Percentiles rank a stretch among this genome's conserved stretches.
phyloP scores from a whole-genome alignment of 305 asterid species.

The Solanum hybrid region DNA sequence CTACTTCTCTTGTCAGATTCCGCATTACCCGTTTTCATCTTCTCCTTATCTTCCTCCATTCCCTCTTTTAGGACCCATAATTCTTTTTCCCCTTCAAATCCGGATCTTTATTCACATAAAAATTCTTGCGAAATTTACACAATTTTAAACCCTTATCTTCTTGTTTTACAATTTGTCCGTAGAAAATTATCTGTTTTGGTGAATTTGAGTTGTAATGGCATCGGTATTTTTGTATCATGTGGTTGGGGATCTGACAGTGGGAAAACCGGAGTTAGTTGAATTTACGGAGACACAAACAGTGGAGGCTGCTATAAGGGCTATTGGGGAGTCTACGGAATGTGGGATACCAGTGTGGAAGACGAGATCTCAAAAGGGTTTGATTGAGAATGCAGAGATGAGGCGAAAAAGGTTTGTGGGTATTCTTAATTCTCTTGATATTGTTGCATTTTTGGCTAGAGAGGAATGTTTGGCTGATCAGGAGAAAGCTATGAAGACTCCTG shows the following conservation, averaged over 20 bases:
- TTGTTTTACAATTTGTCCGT: neutral
- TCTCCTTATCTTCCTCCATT: constrained; percentile 45
- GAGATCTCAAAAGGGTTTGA: constrained; percentile 40
- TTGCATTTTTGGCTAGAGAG: constrained; percentile 69
- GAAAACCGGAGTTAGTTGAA: constrained; percentile 88
- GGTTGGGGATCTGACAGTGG: constrained; percentile 99
- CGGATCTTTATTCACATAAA: neutral
- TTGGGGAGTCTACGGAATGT: constrained; percentile 81
- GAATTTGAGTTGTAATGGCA: constrained; percentile 32
- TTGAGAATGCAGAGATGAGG: constrained; percentile 64
- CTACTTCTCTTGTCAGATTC: constrained; percentile 7
- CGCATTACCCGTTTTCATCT: constrained; percentile 40
- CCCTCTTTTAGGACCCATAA: constrained; percentile 27
- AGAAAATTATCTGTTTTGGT: neutral
- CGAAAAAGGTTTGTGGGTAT: constrained; percentile 88
- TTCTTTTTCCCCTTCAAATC: neutral
- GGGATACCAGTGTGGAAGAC: constrained; percentile 89
- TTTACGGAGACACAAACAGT: constrained; percentile 75
- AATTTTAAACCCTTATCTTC: neutral
- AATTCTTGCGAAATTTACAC: neutral
- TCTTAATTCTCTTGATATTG: constrained; percentile 75
- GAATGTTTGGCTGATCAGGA: constrained; percentile 61
- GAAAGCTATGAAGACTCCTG: constrained; percentile 73
- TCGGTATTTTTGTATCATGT: constrained; percentile 90
- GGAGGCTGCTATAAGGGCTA: constrained; percentile 71